These are phyloP conservation scores for Trametes coccinea DNA, from an alignment of 768 basidiomycete genomes.

Conservation along the genomic window DNA sequence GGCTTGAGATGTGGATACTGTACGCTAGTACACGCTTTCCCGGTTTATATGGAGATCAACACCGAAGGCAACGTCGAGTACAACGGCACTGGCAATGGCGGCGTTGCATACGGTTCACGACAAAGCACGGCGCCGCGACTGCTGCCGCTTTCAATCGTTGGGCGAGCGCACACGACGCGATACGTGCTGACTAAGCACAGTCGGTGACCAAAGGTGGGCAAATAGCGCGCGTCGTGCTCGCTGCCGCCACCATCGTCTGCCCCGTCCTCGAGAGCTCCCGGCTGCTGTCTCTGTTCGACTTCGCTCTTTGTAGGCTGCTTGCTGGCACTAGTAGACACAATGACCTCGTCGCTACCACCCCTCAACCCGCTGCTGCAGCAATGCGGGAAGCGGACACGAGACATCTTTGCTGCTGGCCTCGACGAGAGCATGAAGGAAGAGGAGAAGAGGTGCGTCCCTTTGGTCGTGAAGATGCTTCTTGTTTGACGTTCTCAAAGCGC, in stretches of 20 bases:
- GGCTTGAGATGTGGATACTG: background rate
- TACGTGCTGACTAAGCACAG: constrained; percentile 13
- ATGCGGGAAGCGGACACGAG: constrained; percentile 71
- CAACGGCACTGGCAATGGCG: background rate
- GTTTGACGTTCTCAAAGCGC: constrained; percentile 42
- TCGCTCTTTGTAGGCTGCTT: too few species aligned
- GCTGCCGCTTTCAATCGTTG: background rate
- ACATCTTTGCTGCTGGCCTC: constrained; percentile 64
- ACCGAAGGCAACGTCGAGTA: background rate
- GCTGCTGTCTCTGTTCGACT: background rate
- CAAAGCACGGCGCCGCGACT: background rate
- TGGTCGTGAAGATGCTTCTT: background rate
- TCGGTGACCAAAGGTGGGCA: constrained; percentile 2
- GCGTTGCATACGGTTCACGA: constrained; percentile 15
- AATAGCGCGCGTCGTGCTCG: constrained; percentile 21
- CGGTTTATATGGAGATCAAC: background rate
- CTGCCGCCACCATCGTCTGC: constrained; percentile 10
- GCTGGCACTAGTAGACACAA: background rate
- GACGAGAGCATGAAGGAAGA: constrained; percentile 65
- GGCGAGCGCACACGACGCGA: constrained; percentile 1
- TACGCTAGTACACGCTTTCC: constrained; percentile 6
- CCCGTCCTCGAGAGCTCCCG: background rate
- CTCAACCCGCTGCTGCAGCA: constrained; percentile 63
- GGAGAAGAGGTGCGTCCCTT: constrained; percentile 58
- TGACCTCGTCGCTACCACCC: constrained; percentile 58